Percentiles rank a stretch among this genome's conserved stretches.
These are phyloP conservation scores for Ustilago lituana DNA, from an alignment of 1,284 basidiomycete species.

Conservation along the genomic window DNA sequence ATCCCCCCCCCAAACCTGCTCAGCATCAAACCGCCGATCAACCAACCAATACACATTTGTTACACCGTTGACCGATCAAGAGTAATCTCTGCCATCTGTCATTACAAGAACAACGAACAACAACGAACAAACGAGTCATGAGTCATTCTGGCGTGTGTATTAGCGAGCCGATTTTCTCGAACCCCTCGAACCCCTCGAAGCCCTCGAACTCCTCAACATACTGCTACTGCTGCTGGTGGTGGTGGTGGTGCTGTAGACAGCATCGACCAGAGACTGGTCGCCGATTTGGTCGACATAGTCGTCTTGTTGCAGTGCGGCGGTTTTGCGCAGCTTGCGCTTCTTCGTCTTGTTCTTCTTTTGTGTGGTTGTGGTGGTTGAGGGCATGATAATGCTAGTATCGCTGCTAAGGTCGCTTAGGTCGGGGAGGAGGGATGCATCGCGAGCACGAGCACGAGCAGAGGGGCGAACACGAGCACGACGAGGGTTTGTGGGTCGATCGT, in stretches of 20 bases:
- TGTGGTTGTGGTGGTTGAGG: no score
- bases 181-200: constrained; percentile 18
- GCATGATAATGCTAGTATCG: constrained; percentile 37
- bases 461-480: no score
- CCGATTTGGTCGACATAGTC: constrained; percentile 53
- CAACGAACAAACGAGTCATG: no score
- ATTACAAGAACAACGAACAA: no score
- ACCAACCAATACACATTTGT: no score
- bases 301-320: constrained; percentile 51
- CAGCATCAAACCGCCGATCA: no score
- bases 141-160: no score
- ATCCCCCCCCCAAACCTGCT: no score
- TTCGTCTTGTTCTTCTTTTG: constrained; percentile 29
- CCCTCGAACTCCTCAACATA: constrained; percentile 17
- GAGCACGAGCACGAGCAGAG: constrained; percentile 20
- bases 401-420: constrained; percentile 30
- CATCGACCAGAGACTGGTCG: constrained; percentile 44
- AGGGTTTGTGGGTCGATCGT: no score
- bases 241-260: constrained; percentile 22
- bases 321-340: constrained; percentile 50
- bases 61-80: no score
- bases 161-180: constrained; percentile 19
- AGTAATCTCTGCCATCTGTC: no score
- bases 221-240: constrained; percentile 10
- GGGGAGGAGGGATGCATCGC: no score